phyloP scores from a whole-genome alignment of 2,329 filamentous ascomycete species.

The Colletotrichum sp. region DNA sequence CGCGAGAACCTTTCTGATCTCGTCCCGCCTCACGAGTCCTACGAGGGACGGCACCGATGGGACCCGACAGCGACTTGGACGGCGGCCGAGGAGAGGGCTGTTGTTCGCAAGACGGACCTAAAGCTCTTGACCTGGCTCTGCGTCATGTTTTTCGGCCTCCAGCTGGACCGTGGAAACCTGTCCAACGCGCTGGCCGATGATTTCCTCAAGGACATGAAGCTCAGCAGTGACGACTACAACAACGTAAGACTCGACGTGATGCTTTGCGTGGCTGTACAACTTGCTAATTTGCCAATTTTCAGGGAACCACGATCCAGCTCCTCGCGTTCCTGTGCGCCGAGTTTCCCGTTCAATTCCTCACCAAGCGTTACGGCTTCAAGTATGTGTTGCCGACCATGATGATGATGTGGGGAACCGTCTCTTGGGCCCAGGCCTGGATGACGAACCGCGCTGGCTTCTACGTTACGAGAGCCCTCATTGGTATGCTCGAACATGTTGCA shows the following conservation, averaged over 20 bases:
- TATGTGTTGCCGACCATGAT: slow-evolving; percentile 33
- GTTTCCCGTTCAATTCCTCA: slow-evolving; percentile 66
- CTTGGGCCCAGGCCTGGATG: slow-evolving; percentile 33
- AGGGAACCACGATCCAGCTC: slow-evolving; percentile 61
- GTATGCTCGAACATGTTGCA: not conserved
- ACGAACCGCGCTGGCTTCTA: slow-evolving; percentile 44
- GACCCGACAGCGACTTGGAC: slow-evolving; percentile 64
- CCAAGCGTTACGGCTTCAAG: slow-evolving; percentile 51
- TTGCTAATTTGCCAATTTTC: not conserved
- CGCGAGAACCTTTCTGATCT: slow-evolving; percentile 40
- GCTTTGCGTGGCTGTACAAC: not conserved
- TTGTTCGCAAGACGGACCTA: slow-evolving; percentile 57
- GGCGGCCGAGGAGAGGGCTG: slow-evolving; percentile 57
- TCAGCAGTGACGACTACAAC: slow-evolving; percentile 60
- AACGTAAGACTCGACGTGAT: slow-evolving; percentile 37
- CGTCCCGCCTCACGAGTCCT: slow-evolving; percentile 52
- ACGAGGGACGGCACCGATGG: slow-evolving; percentile 64
- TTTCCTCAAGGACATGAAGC: slow-evolving; percentile 57
- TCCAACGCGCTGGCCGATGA: slow-evolving; percentile 67
- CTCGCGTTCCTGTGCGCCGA: slow-evolving; percentile 62
- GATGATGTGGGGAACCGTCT: slow-evolving; percentile 25
- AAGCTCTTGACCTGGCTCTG: slow-evolving; percentile 45
- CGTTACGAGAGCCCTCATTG: slow-evolving; percentile 41
- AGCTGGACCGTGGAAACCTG: slow-evolving; percentile 69
- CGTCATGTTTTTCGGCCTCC: slow-evolving; percentile 62